Percentiles rank a stretch among this genome's conserved stretches.
phyloP scores from a whole-genome alignment of 257 asterid genomes.

The Petunia secreta region DNA sequence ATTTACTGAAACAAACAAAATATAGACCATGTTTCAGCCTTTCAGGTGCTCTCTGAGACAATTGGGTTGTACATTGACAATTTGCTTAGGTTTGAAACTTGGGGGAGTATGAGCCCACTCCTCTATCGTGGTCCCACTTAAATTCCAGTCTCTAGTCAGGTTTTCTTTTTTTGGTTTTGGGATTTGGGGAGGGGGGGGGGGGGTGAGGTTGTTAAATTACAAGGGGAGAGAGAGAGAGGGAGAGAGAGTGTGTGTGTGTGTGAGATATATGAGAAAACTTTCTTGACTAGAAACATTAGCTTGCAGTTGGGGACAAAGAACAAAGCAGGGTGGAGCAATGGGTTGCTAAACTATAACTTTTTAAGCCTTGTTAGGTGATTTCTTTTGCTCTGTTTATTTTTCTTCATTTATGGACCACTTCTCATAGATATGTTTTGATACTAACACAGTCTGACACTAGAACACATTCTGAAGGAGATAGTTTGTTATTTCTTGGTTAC shows the following conservation, averaged over 20 bases:
- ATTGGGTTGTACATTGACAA: slow-evolving; percentile 1
- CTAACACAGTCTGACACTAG: neutral
- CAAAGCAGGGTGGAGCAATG: slow-evolving; percentile 4
- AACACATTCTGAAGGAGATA: neutral
- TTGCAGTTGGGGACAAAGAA: neutral
- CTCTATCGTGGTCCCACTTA: neutral
- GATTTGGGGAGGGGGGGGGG: no score
- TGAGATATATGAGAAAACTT: no score
- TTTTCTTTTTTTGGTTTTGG: no score
- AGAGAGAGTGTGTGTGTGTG: no score
- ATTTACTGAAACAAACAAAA: neutral
- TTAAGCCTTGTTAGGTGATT: slow-evolving; percentile 3
- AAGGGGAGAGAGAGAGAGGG: neutral
- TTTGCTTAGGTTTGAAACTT: neutral
- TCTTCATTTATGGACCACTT: neutral
- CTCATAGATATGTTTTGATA: neutral
- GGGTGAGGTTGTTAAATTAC: no score
- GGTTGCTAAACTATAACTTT: slow-evolving; percentile 4
- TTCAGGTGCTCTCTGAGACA: neutral
- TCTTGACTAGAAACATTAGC: neutral
- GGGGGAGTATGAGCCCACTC: neutral
- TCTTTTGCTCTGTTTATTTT: neutral
- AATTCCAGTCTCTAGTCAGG: neutral
- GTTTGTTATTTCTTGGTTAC: neutral
- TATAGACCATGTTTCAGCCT: neutral